Base-by-base conservation (phyloP, 176 grass and related monocot species). In the Phoenix dactylifera region DNA sequence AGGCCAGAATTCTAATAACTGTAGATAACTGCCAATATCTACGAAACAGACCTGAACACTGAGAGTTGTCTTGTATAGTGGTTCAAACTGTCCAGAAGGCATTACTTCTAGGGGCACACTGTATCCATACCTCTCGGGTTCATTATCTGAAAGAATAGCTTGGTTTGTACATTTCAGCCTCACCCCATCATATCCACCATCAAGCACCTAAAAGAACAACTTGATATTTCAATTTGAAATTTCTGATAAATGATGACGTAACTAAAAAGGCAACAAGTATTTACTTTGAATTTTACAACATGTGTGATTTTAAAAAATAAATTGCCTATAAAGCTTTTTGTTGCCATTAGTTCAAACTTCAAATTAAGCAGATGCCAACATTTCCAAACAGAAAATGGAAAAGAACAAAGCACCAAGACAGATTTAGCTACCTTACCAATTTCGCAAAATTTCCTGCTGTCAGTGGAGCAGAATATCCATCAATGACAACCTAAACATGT, bases 51-150 rank as follows among this genome's bases (percentile, higher is more conserved):
- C 87, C 92, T 97, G 91, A 77, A 97, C 77, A 75, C 62, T 96
- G 20, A 97, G 69, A 0, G 84, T 77, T 3, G 81, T 97, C 79
- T 89, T 88, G 69, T 97, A 97, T 54, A 97, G 51, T 16, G 92
- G 92, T 83, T 97, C 87, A 56, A 91, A 97, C 32, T 97, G 92
- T 66, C 92, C 92, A 64, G 87, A 80, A 66, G 83, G 92, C 83
- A 75, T 90, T 54, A 97, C 65, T 74, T 97, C 92, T 49, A 97
- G 57, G 44, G 92, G 92, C 70, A 97, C 70, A 57, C 49, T 80
- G 39, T 88, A 82, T 17, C 81, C 81, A 12, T 85, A 79, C 58
- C 82, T 88, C 5, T 72, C 77, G 39, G 28, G 64, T 77, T 85
- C 83, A 26, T 79, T 83, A 66, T 91, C 92, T 30, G 84, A 80